These are phyloP conservation scores for Nothomitra cinnamomea DNA, from an alignment of 2,329 filamentous ascomycete species.

Conservation along the genomic window DNA sequence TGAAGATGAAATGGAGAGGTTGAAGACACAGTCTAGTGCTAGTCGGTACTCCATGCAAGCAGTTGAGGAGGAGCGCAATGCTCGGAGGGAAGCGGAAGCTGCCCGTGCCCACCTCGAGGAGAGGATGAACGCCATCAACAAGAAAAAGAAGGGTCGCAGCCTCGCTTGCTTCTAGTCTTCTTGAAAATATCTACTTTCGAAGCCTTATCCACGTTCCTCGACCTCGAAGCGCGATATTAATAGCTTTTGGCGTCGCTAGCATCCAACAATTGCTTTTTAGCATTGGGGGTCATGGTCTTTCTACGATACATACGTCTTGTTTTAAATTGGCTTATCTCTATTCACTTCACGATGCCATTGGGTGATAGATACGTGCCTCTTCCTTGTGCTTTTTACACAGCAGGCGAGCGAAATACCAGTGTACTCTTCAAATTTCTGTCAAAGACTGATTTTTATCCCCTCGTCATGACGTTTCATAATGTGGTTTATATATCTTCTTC, in stretches of 20 bases:
- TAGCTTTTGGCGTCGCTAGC: not conserved
- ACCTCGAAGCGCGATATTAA: not conserved
- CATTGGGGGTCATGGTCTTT: conserved; percentile 1
- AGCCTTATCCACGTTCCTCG: not conserved
- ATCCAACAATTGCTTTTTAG: not conserved
- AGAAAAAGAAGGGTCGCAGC: conserved; percentile 72
- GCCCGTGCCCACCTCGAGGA: conserved; percentile 82
- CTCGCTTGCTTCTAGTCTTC: conserved; percentile 80
- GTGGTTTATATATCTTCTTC: conserved; percentile 1
- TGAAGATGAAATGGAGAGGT: conserved; percentile 51
- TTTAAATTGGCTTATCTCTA: not conserved
- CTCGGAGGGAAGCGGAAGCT: conserved; percentile 75
- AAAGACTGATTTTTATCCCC: not conserved
- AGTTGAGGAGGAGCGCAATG: conserved; percentile 91
- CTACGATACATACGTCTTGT: conserved; percentile 3
- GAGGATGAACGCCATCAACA: conserved; percentile 79
- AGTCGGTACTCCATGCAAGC: conserved; percentile 59
- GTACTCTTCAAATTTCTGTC: not conserved
- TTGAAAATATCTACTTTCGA: not conserved
- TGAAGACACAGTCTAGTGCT: conserved; percentile 41
- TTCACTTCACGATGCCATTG: not conserved
- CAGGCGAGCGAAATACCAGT: conserved; percentile 1
- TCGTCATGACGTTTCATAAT: not conserved
- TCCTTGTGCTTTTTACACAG: not conserved
- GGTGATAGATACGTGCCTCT: not conserved